A percentile compares a stretch with the other conserved stretches of the same genome.
phyloP scores from a whole-genome alignment of 371 early-diverging fungal species.

The Syncephalastrum sp. region DNA sequence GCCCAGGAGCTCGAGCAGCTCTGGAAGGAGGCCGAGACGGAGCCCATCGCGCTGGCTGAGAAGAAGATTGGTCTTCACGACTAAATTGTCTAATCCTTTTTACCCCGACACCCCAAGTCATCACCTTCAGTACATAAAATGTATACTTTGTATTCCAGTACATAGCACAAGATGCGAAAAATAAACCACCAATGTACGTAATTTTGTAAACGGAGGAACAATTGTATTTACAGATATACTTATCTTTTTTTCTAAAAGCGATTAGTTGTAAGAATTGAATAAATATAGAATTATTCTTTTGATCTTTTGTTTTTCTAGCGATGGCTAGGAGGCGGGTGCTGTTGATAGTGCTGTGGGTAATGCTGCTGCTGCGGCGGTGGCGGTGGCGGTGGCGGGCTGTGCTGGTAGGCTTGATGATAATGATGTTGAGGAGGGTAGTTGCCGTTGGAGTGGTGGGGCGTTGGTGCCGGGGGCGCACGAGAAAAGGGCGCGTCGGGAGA shows the following conservation, averaged over 20 bases:
- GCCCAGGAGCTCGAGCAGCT: slow-evolving; percentile 20
- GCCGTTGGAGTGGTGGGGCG: not conserved
- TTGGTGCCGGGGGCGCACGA: too few relatives aligned
- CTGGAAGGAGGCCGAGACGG: slow-evolving; percentile 23
- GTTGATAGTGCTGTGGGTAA: slow-evolving; percentile 2
- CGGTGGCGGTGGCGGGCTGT: too few relatives aligned
- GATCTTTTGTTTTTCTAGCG: too few relatives aligned
- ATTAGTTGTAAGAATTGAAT: too few relatives aligned
- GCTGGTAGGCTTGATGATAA: too few relatives aligned
- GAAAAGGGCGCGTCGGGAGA: too few relatives aligned
- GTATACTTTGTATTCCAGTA: slow-evolving; percentile 2
- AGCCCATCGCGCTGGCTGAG: slow-evolving; percentile 25
- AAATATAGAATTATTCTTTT: too few relatives aligned
- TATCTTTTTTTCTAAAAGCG: too few relatives aligned
- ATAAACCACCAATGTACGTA: too few relatives aligned
- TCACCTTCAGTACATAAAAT: not conserved
- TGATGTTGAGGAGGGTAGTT: too few relatives aligned
- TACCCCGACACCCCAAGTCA: not conserved
- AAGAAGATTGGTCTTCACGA: slow-evolving; percentile 21
- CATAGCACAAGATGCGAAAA: too few relatives aligned
- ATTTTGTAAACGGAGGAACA: too few relatives aligned
- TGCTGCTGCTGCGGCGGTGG: not conserved
- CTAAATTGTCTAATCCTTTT: slow-evolving; percentile 4
- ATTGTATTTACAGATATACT: slow-evolving; percentile 3
- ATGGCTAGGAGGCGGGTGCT: not conserved